Percentiles rank a stretch among this genome's conserved stretches.
Conservation (phyloP, 768 basidiomycete genomes). For the Guyanaporus albipodus region DNA sequence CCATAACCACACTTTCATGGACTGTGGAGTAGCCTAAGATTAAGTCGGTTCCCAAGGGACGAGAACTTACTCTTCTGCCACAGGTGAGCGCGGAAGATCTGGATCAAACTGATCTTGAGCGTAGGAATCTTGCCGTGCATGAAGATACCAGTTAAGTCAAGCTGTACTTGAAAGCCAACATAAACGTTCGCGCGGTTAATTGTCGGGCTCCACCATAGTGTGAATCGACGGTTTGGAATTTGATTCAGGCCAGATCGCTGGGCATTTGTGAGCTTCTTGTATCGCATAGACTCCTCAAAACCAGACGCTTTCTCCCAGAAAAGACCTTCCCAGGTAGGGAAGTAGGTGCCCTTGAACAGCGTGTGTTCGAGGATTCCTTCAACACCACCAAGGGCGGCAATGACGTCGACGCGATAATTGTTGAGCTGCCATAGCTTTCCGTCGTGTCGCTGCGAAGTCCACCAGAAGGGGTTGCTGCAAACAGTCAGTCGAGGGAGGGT, state of each 20-base stretch:
- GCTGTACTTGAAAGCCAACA: conserved; percentile 99
- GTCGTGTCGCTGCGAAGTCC: conserved; percentile 97
- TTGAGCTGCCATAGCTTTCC: conserved; percentile 97
- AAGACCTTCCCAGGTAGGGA: conserved; percentile 97
- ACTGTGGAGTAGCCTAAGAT: conserved; percentile 39
- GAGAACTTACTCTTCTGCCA: conserved; percentile 93
- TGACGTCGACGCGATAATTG: conserved; percentile 98
- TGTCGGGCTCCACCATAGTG: conserved; percentile 98
- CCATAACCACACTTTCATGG: conserved; percentile 91
- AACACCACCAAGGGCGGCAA: conserved; percentile 95
- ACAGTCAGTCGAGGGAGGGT: conserved; percentile 11
- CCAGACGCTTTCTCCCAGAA: conserved; percentile 99
- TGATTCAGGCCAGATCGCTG: conserved; percentile 97
- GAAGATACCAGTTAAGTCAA: conserved; percentile 96
- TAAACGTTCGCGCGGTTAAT: conserved; percentile 99
- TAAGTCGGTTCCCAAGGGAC: conserved; percentile 9
- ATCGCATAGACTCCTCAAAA: conserved; percentile 94
- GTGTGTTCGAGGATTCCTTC: conserved; percentile 97
- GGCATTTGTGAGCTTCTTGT: conserved; percentile 96
- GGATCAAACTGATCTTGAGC: conserved; percentile 97
- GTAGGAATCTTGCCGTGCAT: conserved; percentile 99
- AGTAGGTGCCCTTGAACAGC: conserved; percentile 95
- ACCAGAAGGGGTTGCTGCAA: conserved; percentile 93
- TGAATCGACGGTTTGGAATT: conserved; percentile 98
- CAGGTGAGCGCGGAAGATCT: conserved; percentile 99